Percentiles rank a stretch among this genome's conserved stretches.
phyloP scores from a whole-genome alignment of 1,284 basidiomycete species.

The Sporisorium graminicola region DNA sequence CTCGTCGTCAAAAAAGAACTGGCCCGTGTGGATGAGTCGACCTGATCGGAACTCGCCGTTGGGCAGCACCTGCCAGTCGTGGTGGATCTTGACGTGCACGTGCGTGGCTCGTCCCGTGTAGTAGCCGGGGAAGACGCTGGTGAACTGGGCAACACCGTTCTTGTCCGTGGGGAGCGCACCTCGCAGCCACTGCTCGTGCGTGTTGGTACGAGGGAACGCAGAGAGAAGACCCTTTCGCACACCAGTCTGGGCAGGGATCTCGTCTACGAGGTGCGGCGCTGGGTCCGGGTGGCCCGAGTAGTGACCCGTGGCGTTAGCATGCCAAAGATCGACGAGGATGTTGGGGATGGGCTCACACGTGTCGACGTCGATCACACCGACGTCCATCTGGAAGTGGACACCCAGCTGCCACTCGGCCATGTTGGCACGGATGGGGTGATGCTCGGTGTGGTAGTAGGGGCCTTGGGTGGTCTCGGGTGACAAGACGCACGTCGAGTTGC shows the following conservation, averaged over 20 bases:
- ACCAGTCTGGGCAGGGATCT: conserved; percentile 68
- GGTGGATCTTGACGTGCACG: conserved; percentile 71
- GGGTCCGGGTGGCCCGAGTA: conserved; percentile 73
- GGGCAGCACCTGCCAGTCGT: conserved; percentile 69
- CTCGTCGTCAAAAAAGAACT: conserved; percentile 78
- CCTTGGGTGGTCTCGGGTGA: conserved; percentile 72
- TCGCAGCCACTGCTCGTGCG: conserved; percentile 74
- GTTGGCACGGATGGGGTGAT: conserved; percentile 73
- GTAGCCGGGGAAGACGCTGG: conserved; percentile 78
- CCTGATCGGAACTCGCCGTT: conserved; percentile 72
- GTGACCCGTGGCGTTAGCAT: conserved; percentile 68
- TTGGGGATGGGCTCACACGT: conserved; percentile 79
- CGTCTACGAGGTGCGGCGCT: conserved; percentile 68
- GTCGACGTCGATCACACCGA: conserved; percentile 80
- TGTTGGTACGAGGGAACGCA: conserved; percentile 70
- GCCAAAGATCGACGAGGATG: conserved; percentile 81
- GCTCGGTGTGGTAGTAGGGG: conserved; percentile 72
- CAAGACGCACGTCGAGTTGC: conserved; percentile 70
- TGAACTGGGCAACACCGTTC: conserved; percentile 78
- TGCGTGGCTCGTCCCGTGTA: conserved; percentile 72
- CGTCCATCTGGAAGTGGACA: conserved; percentile 75
- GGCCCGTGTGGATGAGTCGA: conserved; percentile 73
- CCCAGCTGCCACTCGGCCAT: conserved; percentile 74
- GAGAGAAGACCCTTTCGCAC: conserved; percentile 69
- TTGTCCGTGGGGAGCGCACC: conserved; percentile 78